These are phyloP conservation scores for Agaricus blazei DNA, from an alignment of 768 basidiomycete species.

Conservation along the genomic window DNA sequence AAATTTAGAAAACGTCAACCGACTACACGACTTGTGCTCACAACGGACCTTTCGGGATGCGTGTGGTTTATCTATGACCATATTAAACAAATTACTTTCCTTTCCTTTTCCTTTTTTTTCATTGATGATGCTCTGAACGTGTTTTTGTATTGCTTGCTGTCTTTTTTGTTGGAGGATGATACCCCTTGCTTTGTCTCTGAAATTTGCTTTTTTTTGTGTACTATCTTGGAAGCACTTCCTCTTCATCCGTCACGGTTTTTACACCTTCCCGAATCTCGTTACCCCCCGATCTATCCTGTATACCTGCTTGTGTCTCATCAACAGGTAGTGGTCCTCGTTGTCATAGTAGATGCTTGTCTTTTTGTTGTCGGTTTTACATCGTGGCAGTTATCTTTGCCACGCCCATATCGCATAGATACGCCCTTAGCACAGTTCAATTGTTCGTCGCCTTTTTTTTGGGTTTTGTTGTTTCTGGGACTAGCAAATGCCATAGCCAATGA, in stretches of 20 bases:
- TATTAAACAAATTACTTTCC: constrained; percentile 3
- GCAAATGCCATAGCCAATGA: too few species aligned
- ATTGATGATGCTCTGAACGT: constrained; percentile 1
- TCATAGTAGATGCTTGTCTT: constrained; percentile 2
- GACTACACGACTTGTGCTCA: neutral
- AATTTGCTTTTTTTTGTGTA: constrained; percentile 4
- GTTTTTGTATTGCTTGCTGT: constrained; percentile 2
- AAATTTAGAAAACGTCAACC: constrained; percentile 31
- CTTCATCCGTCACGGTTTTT: neutral
- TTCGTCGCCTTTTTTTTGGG: neutral
- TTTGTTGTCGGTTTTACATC: neutral
- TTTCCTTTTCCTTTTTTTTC: neutral
- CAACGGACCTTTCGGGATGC: neutral
- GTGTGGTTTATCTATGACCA: neutral
- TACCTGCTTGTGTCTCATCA: constrained; percentile 1
- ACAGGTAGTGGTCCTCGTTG: neutral
- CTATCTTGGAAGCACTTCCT: constrained; percentile 8
- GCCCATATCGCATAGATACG: neutral
- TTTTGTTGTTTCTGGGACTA: neutral
- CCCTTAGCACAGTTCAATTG: neutral
- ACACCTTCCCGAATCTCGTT: neutral
- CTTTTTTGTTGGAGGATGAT: constrained; percentile 2
- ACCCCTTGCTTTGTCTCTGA: neutral
- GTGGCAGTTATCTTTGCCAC: neutral
- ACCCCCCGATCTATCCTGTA: constrained; percentile 7